Evolutionary conservation across 139 green algal genomes (phyloP).

Genomic region (Edaphochlamys debaryana): DNA sequence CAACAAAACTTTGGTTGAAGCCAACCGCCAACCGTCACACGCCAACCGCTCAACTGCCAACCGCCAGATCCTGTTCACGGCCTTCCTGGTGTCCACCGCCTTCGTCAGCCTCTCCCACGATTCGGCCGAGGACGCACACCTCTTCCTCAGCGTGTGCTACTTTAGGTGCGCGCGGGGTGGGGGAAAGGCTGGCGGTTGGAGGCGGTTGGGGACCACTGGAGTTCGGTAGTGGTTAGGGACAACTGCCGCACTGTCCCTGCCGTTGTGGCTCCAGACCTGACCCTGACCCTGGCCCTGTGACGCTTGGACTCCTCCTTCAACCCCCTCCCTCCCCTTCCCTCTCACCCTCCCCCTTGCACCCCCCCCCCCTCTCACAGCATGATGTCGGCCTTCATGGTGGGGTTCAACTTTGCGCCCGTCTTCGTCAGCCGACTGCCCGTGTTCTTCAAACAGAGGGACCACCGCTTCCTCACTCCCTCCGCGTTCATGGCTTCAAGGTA

Average conservation of each 20-base stretch:
- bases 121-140: not conserved
- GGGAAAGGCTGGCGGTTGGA: conserved; percentile 52
- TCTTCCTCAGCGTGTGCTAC: too few relatives aligned
- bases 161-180: too few relatives aligned
- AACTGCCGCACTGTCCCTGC: not conserved
- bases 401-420: not conserved
- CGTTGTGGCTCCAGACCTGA: too few relatives aligned
- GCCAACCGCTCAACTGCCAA: too few relatives aligned
- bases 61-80: not conserved
- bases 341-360: not conserved
- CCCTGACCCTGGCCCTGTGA: too few relatives aligned
- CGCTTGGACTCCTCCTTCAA: too few relatives aligned
- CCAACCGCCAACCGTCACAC: not conserved
- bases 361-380: too few relatives aligned
- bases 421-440: conserved; percentile 48
- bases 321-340: too few relatives aligned
- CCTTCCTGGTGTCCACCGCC: conserved; percentile 40
- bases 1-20: too few relatives aligned
- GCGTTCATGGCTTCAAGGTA: too few relatives aligned
- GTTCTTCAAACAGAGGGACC: conserved; percentile 87
- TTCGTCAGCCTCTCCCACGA: conserved; percentile 25
- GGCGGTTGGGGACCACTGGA: conserved; percentile 44
- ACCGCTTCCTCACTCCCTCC: too few relatives aligned
- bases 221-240: not conserved
- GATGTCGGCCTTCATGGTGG: too few relatives aligned